These are phyloP conservation scores for Endoconidiophora polonica DNA, from an alignment of 2,329 filamentous ascomycete genomes.

Conservation along the genomic window DNA sequence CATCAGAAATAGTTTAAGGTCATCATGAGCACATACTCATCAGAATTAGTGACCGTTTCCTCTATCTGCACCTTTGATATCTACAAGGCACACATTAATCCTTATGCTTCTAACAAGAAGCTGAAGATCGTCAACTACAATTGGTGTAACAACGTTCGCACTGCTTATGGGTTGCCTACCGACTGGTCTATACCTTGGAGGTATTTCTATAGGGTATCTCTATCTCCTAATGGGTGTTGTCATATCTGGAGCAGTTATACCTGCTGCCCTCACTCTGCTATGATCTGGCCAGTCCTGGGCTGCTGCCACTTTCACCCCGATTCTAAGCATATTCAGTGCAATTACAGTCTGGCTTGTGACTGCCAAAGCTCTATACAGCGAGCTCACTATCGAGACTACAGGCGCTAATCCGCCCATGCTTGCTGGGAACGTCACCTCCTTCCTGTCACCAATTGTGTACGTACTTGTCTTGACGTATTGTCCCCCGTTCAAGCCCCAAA, in stretches of 20 bases:
- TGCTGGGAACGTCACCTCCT: conserved; percentile 60
- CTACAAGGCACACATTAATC: conserved; percentile 69
- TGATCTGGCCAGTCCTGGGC: conserved; percentile 45
- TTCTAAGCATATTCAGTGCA: conserved; percentile 17
- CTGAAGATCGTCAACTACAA: conserved; percentile 60
- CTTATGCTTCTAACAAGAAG: conserved; percentile 47
- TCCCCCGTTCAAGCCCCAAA: too few relatives aligned
- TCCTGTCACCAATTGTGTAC: conserved; percentile 54
- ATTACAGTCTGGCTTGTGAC: too few relatives aligned
- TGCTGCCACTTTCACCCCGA: conserved; percentile 52
- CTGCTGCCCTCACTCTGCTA: conserved; percentile 54
- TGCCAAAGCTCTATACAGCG: too few relatives aligned
- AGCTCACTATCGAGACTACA: too few relatives aligned
- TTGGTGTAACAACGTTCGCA: conserved; percentile 26
- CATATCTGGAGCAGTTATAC: conserved; percentile 57
- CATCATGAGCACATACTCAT: conserved; percentile 60
- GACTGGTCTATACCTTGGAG: too few relatives aligned
- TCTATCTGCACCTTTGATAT: conserved; percentile 69
- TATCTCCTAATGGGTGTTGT: too few relatives aligned
- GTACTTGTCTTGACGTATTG: conserved; percentile 58
- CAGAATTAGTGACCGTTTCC: conserved; percentile 64
- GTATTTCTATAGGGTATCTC: too few relatives aligned
- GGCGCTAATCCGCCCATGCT: conserved; percentile 54
- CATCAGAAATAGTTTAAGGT: conserved; percentile 36
- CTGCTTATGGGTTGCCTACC: too few relatives aligned